Evolutionary conservation across 164 flowering plant species (phyloP).

Genomic region (Houttuynia cordata): DNA sequence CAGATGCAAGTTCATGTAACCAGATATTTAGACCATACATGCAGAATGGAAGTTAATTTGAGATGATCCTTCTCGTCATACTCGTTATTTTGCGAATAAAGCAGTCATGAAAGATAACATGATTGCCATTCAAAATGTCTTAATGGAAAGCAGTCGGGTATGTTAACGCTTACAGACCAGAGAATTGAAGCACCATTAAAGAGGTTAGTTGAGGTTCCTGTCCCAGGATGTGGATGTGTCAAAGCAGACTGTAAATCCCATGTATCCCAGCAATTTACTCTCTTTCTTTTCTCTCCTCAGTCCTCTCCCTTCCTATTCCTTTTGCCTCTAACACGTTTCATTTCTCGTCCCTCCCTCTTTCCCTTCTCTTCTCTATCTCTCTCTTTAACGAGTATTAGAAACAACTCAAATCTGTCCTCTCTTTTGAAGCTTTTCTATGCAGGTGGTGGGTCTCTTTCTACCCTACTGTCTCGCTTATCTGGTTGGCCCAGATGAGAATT

Average conservation of each 20-base stretch:
- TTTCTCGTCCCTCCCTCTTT: conserved; percentile 2
- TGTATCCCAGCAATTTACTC: conserved; percentile 8
- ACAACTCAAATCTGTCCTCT: background rate
- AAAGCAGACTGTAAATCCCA: conserved; percentile 12
- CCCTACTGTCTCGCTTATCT: background rate
- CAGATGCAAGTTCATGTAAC: no score
- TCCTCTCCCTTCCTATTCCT: background rate
- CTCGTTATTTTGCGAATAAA: no score
- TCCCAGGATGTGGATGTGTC: conserved; percentile 19
- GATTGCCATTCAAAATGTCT: no score
- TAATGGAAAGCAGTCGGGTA: background rate
- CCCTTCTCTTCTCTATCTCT: conserved; percentile 2
- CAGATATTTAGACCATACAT: no score
- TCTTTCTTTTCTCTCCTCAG: background rate
- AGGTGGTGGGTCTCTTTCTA: conserved; percentile 11
- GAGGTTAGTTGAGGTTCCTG: conserved; percentile 15
- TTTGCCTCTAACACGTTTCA: background rate
- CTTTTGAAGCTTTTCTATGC: conserved; percentile 3
- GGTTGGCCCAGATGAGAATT: conserved; percentile 7
- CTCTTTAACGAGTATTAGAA: background rate
- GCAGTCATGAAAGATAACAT: no score
- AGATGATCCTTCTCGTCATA: no score
- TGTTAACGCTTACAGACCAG: background rate
- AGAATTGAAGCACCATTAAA: conserved; percentile 13
- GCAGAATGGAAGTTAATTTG: no score